Evolutionary conservation across 768 basidiomycete species (phyloP).

Genomic region (Tricholoma matsutake): DNA sequence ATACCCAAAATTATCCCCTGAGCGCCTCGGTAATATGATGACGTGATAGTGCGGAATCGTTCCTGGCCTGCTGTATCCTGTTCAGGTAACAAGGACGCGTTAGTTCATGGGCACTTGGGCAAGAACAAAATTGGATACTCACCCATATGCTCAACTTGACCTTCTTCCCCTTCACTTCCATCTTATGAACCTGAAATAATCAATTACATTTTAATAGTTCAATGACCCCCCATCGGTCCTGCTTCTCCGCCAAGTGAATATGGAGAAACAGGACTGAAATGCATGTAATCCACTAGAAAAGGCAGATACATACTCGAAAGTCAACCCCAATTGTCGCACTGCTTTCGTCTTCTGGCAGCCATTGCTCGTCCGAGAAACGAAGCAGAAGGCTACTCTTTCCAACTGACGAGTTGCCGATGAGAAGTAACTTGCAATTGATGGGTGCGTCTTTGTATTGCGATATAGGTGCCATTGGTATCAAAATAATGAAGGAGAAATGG

Average conservation of each 20-base stretch:
- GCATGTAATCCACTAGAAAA: neutral
- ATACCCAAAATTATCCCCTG: slow-evolving; percentile 78
- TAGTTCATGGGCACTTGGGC: neutral
- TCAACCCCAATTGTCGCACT: slow-evolving; percentile 85
- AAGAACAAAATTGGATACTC: slow-evolving; percentile 23
- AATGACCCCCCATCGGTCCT: neutral
- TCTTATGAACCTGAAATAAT: slow-evolving; percentile 70
- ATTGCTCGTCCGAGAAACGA: slow-evolving; percentile 96
- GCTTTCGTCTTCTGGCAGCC: slow-evolving; percentile 88
- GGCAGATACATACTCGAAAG: slow-evolving; percentile 59
- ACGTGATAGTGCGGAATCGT: slow-evolving; percentile 92
- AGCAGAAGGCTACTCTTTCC: slow-evolving; percentile 90
- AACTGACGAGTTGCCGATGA: slow-evolving; percentile 88
- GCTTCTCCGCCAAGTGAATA: neutral
- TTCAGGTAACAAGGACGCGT: neutral
- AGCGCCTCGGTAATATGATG: slow-evolving; percentile 90
- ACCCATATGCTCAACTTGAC: slow-evolving; percentile 98
- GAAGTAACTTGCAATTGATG: slow-evolving; percentile 77
- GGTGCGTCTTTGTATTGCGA: slow-evolving; percentile 32
- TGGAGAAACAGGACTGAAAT: neutral
- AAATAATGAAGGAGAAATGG: neutral
- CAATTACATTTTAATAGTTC: neutral
- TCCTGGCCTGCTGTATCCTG: slow-evolving; percentile 98
- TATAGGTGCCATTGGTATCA: slow-evolving; percentile 29
- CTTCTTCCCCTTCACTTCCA: slow-evolving; percentile 78